Percentiles rank a stretch among this genome's conserved stretches.
Conservation (phyloP, 2,329 filamentous ascomycete species). For the Zalaria obscura region DNA sequence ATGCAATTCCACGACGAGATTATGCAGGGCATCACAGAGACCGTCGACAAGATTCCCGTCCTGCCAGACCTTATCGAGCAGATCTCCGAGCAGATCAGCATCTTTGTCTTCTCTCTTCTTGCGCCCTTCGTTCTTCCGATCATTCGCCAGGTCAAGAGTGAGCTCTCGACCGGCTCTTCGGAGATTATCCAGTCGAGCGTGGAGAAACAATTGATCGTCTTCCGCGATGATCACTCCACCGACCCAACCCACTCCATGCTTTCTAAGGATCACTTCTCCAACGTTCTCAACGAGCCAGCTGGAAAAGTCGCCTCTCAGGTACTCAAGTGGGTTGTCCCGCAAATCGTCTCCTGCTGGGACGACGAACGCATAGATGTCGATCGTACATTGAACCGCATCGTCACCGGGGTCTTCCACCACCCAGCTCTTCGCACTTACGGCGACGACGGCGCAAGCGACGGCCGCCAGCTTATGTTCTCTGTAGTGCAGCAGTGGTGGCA, state of each 20-base stretch:
- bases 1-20: constrained; percentile 85
- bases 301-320: constrained; percentile 69
- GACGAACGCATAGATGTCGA: constrained; percentile 57
- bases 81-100: constrained; percentile 70
- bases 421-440: constrained; percentile 52
- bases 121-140: constrained; percentile 79
- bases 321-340: constrained; percentile 74
- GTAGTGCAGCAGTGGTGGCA: constrained; percentile 75
- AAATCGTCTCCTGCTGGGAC: constrained; percentile 80
- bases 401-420: constrained; percentile 68
- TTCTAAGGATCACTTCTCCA: constrained; percentile 89
- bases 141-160: constrained; percentile 72
- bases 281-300: constrained; percentile 75
- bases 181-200: constrained; percentile 79
- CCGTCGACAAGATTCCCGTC: constrained; percentile 74
- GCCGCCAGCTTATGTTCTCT: constrained; percentile 64
- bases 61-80: constrained; percentile 76
- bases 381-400: constrained; percentile 59
- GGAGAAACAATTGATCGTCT: constrained; percentile 75
- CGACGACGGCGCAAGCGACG: constrained; percentile 52
- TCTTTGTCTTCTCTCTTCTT: constrained; percentile 85
- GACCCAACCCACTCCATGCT: constrained; percentile 94
- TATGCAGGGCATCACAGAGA: constrained; percentile 62
- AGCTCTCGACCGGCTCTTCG: constrained; percentile 71
- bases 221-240: constrained; percentile 58